phyloP scores from a whole-genome alignment of 169 alveolate species.

The Eimeria acervulina region DNA sequence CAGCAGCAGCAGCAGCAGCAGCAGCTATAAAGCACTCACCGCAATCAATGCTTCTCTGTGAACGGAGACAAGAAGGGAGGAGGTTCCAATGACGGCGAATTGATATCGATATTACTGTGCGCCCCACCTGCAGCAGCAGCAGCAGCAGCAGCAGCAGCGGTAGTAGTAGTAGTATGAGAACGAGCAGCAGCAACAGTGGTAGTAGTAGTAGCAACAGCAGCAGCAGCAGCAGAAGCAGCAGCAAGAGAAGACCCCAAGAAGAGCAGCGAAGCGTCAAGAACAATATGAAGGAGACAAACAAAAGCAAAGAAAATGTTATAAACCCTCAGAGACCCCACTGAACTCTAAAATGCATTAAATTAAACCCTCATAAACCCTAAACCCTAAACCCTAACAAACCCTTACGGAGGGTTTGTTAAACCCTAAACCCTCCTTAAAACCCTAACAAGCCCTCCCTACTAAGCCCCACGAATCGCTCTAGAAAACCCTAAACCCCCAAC shows the following conservation, averaged over 20 bases:
- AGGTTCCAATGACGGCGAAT: constrained; percentile 80
- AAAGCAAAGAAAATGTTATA: background rate
- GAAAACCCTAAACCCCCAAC: no score
- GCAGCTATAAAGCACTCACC: background rate
- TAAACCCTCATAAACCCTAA: background rate
- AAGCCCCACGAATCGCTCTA: no score
- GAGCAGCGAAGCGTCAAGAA: background rate
- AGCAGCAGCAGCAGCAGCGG: constrained; percentile 17
- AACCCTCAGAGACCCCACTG: background rate
- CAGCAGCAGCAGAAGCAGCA: constrained; percentile 12
- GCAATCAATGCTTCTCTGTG: constrained; percentile 8
- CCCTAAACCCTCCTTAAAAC: no score
- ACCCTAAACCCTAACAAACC: background rate
- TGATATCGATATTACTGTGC: constrained; percentile 79
- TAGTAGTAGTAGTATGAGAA: background rate
- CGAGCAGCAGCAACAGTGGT: background rate
- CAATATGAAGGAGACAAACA: background rate
- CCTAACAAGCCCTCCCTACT: no score
- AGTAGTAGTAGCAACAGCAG: background rate
- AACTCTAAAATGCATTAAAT: background rate
- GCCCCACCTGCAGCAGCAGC: constrained; percentile 79
- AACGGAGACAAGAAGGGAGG: constrained; percentile 67
- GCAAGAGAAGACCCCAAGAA: background rate
- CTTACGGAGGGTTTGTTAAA: no score
- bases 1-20: background rate